A percentile compares a stretch with the other conserved stretches of the same genome.
Conservation (phyloP, 2,329 filamentous ascomycete species). For the Fusarium bactridioides region DNA sequence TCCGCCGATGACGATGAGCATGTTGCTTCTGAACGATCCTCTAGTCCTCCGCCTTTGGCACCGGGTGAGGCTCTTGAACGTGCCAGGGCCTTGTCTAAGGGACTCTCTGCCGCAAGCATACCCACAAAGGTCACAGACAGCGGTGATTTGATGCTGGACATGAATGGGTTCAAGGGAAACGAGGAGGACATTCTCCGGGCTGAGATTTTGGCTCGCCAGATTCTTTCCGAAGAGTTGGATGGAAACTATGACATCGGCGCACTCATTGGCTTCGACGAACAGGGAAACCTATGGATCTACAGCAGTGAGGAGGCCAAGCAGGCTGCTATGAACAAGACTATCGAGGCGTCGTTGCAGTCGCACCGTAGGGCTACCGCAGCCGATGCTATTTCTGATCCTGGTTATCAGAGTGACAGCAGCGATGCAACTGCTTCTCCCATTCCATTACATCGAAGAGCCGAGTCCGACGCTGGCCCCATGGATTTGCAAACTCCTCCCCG, state of each 20-base stretch:
- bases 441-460: conserved; percentile 67
- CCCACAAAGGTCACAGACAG: conserved; percentile 90
- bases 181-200: conserved; percentile 92
- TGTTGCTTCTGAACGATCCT: conserved; percentile 64
- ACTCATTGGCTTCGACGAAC: conserved; percentile 92
- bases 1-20: conserved; percentile 50
- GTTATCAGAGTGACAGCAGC: conserved; percentile 92
- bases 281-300: conserved; percentile 99
- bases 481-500: conserved; percentile 70
- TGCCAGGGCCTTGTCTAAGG: conserved; percentile 84
- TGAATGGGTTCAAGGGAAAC: conserved; percentile 95
- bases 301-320: conserved; percentile 96
- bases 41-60: conserved; percentile 79
- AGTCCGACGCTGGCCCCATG: conserved; percentile 68
- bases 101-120: conserved; percentile 89
- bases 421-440: conserved; percentile 60
- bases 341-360: conserved; percentile 58
- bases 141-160: conserved; percentile 96
- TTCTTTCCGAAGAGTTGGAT: conserved; percentile 90
- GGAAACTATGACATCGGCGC: conserved; percentile 97
- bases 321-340: conserved; percentile 75
- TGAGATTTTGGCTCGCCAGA: conserved; percentile 91
- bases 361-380: conserved; percentile 63
- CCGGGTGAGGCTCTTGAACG: conserved; percentile 81
- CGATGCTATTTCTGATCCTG: conserved; percentile 91